These are phyloP conservation scores for Cladosporium halotolerans DNA, from an alignment of 2,329 filamentous ascomycete genomes.

Conservation along the genomic window DNA sequence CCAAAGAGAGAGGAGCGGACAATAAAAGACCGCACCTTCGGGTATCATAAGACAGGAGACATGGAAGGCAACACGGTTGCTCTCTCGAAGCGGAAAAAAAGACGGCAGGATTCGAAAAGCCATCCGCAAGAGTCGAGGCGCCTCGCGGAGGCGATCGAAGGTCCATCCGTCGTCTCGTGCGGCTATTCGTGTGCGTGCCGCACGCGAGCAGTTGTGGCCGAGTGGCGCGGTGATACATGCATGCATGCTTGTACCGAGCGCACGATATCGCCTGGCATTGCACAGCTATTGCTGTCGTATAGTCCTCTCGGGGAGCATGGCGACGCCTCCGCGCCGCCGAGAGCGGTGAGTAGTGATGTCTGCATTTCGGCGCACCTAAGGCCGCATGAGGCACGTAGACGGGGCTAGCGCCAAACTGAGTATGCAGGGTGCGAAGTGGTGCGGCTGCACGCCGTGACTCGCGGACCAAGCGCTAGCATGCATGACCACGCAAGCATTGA, in stretches of 20 bases:
- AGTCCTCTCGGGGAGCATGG: slow-evolving; percentile 3
- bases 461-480: slow-evolving; percentile 7
- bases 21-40: slow-evolving; percentile 5
- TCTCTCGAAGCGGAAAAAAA: neutral
- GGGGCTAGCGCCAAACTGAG: neutral
- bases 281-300: neutral
- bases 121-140: too few relatives aligned
- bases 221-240: too few relatives aligned
- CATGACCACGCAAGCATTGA: slow-evolving; percentile 13
- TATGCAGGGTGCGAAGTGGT: slow-evolving; percentile 13
- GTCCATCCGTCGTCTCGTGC: too few relatives aligned
- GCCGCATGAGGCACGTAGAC: too few relatives aligned
- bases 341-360: slow-evolving; percentile 9
- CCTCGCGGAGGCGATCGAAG: too few relatives aligned
- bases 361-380: neutral
- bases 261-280: too few relatives aligned
- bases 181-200: too few relatives aligned
- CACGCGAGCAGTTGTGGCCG: too few relatives aligned
- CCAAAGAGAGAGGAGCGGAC: slow-evolving; percentile 1
- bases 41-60: slow-evolving; percentile 8
- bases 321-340: neutral
- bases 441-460: slow-evolving; percentile 1
- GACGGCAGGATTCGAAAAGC: too few relatives aligned
- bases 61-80: neutral
- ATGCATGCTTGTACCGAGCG: too few relatives aligned